These are phyloP conservation scores for Phytophthora macrochlamydospora DNA, from an alignment of 352 stramenopile species.

Conservation along the genomic window DNA sequence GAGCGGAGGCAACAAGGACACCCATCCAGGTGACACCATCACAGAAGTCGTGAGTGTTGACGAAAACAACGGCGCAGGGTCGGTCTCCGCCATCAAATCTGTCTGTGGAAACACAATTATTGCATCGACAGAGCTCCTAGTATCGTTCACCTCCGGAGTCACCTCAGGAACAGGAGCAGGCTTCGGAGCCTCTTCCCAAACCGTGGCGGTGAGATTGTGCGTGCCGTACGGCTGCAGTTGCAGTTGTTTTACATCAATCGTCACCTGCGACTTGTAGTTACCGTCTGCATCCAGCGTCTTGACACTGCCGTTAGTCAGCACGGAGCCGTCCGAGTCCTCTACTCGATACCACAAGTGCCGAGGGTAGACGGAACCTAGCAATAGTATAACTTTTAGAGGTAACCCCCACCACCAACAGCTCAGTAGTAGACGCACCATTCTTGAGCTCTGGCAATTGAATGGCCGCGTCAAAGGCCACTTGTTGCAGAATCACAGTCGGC, in stretches of 20 bases:
- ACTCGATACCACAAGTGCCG: constrained; percentile 59
- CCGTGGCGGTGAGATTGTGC: constrained; percentile 61
- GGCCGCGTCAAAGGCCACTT: constrained; percentile 69
- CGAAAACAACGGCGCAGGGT: constrained; percentile 35
- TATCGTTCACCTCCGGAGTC: constrained; percentile 15
- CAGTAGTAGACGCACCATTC: constrained; percentile 68
- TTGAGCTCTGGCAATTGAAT: constrained; percentile 75
- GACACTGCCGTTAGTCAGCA: constrained; percentile 67
- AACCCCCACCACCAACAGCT: neutral
- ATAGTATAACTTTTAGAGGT: constrained; percentile 6
- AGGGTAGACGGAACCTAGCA: constrained; percentile 72
- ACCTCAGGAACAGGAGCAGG: constrained; percentile 1
- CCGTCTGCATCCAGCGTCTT: constrained; percentile 68
- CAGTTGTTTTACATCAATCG: constrained; percentile 48
- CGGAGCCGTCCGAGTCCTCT: constrained; percentile 47
- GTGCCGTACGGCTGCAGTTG: constrained; percentile 46
- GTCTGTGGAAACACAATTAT: constrained; percentile 34
- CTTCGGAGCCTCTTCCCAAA: constrained; percentile 32
- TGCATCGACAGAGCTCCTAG: constrained; percentile 34
- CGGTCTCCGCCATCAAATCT: constrained; percentile 19
- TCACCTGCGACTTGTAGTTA: constrained; percentile 64
- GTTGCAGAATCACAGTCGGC: constrained; percentile 72
- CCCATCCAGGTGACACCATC: constrained; percentile 71
- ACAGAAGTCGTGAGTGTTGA: constrained; percentile 40
- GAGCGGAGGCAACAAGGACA: constrained; percentile 74